Evolutionary conservation across 768 basidiomycete genomes (phyloP).

Genomic region (Stropharia rugosoannulata): DNA sequence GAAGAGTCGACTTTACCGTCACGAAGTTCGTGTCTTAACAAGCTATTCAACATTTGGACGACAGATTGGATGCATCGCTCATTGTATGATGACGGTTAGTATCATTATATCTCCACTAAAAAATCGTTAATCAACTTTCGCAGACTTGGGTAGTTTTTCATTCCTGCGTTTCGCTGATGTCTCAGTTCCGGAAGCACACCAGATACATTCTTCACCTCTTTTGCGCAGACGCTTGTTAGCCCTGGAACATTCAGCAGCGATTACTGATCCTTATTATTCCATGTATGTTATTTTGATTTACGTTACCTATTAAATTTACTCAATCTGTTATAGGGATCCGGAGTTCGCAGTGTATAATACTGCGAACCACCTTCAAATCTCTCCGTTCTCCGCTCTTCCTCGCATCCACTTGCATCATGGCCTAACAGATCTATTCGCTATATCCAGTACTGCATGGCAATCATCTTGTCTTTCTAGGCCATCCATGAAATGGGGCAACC

Average conservation of each 20-base stretch:
- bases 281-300: slow-evolving; percentile 32
- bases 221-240: slow-evolving; percentile 55
- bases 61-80: slow-evolving; percentile 78
- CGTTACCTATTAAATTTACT: neutral
- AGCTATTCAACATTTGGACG: slow-evolving; percentile 89
- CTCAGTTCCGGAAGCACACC: slow-evolving; percentile 64
- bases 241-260: slow-evolving; percentile 40
- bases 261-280: slow-evolving; percentile 40
- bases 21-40: slow-evolving; percentile 56
- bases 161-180: slow-evolving; percentile 73
- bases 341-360: slow-evolving; percentile 44
- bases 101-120: neutral
- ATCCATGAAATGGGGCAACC: slow-evolving; percentile 81
- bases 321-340: slow-evolving; percentile 44
- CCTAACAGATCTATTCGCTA: slow-evolving; percentile 57
- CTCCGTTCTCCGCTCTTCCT: slow-evolving; percentile 25
- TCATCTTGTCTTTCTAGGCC: slow-evolving; percentile 81
- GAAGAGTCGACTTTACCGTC: slow-evolving; percentile 46
- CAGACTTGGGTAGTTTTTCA: slow-evolving; percentile 61
- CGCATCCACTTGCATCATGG: slow-evolving; percentile 35
- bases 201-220: slow-evolving; percentile 57
- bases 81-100: slow-evolving; percentile 58
- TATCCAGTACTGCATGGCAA: slow-evolving; percentile 62
- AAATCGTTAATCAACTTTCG: slow-evolving; percentile 3
- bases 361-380: slow-evolving; percentile 34